phyloP scores from a whole-genome alignment of 306 rosid genomes.

The Mimosa bimucronata region DNA sequence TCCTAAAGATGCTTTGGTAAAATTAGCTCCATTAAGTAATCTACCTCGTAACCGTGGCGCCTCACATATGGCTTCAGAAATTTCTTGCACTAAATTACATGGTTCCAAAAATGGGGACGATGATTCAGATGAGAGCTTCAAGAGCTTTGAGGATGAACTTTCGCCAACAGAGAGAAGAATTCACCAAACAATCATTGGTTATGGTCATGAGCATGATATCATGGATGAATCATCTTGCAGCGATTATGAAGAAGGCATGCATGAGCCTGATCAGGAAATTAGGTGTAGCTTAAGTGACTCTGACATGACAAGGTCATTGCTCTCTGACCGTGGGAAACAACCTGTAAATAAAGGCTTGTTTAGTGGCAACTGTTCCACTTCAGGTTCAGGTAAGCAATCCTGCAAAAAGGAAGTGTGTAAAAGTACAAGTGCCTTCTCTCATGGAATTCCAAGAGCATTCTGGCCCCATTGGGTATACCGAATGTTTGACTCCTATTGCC shows the following conservation, averaged over 20 bases:
- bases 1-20: conserved; percentile 75
- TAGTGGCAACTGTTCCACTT: conserved; percentile 54
- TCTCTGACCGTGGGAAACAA: conserved; percentile 47
- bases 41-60: conserved; percentile 26
- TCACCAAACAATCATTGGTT: conserved; percentile 56
- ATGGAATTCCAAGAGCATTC: conserved; percentile 59
- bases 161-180: conserved; percentile 62
- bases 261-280: conserved; percentile 53
- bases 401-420: conserved; percentile 44
- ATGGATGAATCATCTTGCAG: conserved; percentile 60
- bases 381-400: conserved; percentile 47
- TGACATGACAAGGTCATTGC: conserved; percentile 46
- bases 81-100: conserved; percentile 43
- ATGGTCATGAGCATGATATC: conserved; percentile 47
- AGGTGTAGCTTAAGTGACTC: conserved; percentile 48
- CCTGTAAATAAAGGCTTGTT: conserved; percentile 45
- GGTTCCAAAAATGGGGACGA: conserved; percentile 48
- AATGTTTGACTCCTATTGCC: conserved; percentile 89
- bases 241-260: conserved; percentile 48
- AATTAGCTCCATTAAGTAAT: conserved; percentile 46
- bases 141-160: conserved; percentile 73
- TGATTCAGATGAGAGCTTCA: conserved; percentile 53
- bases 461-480: conserved; percentile 89
- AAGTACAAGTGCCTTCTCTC: conserved; percentile 39
- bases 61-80: conserved; percentile 36